Conservation (phyloP, 2,329 filamentous ascomycete species). For the Corynespora cassiicola region DNA sequence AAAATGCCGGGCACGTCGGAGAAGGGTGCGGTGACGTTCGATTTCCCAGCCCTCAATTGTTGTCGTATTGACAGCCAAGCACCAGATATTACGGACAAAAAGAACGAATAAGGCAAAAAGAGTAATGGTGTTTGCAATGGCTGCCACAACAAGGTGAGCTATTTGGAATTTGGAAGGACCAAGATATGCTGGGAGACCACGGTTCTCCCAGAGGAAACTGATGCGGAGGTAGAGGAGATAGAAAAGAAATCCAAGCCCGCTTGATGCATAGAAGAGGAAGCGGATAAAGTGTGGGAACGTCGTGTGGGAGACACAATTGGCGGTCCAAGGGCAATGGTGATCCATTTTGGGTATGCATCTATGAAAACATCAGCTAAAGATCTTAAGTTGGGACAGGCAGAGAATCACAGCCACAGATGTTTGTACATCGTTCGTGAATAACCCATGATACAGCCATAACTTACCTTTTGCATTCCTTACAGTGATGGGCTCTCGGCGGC, state of each 20-base stretch:
- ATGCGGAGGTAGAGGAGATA: slow-evolving; percentile 67
- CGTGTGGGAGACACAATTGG: slow-evolving; percentile 81
- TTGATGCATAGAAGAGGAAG: slow-evolving; percentile 74
- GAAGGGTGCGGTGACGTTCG: slow-evolving; percentile 54
- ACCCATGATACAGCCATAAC: too few relatives aligned
- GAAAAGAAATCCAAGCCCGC: slow-evolving; percentile 67
- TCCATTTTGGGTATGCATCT: slow-evolving; percentile 83
- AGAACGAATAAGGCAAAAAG: slow-evolving; percentile 70
- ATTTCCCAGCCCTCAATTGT: slow-evolving; percentile 82
- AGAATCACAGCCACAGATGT: too few relatives aligned
- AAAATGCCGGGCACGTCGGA: slow-evolving; percentile 54
- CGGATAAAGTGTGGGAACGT: slow-evolving; percentile 84
- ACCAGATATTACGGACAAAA: slow-evolving; percentile 63
- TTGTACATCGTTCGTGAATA: too few relatives aligned
- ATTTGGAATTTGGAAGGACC: slow-evolving; percentile 70
- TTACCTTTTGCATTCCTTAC: slow-evolving; percentile 72
- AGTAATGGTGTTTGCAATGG: slow-evolving; percentile 64
- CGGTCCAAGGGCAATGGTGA: slow-evolving; percentile 86
- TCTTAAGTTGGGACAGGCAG: too few relatives aligned
- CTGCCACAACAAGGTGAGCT: slow-evolving; percentile 65
- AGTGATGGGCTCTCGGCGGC: slow-evolving; percentile 81
- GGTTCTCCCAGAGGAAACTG: slow-evolving; percentile 66
- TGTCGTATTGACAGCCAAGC: slow-evolving; percentile 72
- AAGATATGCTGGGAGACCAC: slow-evolving; percentile 73
- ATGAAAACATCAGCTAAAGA: too few relatives aligned